phyloP scores from a whole-genome alignment of 2,329 filamentous ascomycete genomes.

The Pseudogymnoascus sp. region DNA sequence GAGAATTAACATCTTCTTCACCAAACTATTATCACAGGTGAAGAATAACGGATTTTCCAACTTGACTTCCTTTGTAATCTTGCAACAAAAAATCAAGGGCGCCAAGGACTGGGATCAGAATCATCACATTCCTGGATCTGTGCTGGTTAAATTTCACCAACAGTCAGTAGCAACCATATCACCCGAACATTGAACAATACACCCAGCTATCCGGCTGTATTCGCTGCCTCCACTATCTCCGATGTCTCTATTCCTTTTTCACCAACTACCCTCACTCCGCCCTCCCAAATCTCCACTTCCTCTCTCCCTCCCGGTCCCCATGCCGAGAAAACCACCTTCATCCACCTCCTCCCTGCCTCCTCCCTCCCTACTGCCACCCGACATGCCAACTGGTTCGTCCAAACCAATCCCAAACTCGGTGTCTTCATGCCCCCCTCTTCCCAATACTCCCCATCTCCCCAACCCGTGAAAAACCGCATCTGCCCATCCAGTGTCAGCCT shows the following conservation, averaged over 20 bases:
- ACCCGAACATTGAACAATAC: too few species aligned
- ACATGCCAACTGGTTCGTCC: slow-evolving; percentile 80
- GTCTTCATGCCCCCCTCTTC: slow-evolving; percentile 57
- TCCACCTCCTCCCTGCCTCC: slow-evolving; percentile 61
- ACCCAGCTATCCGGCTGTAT: too few species aligned
- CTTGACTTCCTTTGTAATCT: too few species aligned
- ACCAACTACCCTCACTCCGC: slow-evolving; percentile 42
- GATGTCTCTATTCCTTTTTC: slow-evolving; percentile 10
- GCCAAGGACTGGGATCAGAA: too few species aligned
- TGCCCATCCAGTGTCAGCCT: slow-evolving; percentile 72
- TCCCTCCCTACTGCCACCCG: slow-evolving; percentile 67
- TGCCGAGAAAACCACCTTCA: slow-evolving; percentile 85
- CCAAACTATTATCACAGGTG: too few species aligned
- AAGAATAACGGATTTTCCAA: too few species aligned
- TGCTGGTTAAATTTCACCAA: too few species aligned
- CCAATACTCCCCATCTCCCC: slow-evolving; percentile 61
- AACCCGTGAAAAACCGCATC: slow-evolving; percentile 90
- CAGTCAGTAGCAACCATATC: too few species aligned
- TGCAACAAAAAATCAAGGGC: too few species aligned
- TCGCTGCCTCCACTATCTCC: not conserved
- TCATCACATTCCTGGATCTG: too few species aligned
- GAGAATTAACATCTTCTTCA: too few species aligned
- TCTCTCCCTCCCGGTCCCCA: slow-evolving; percentile 53
- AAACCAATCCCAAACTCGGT: slow-evolving; percentile 77
- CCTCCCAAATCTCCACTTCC: slow-evolving; percentile 68